Base-by-base conservation (phyloP, 345 rosid genomes). In the Nephelium lappaceum region DNA sequence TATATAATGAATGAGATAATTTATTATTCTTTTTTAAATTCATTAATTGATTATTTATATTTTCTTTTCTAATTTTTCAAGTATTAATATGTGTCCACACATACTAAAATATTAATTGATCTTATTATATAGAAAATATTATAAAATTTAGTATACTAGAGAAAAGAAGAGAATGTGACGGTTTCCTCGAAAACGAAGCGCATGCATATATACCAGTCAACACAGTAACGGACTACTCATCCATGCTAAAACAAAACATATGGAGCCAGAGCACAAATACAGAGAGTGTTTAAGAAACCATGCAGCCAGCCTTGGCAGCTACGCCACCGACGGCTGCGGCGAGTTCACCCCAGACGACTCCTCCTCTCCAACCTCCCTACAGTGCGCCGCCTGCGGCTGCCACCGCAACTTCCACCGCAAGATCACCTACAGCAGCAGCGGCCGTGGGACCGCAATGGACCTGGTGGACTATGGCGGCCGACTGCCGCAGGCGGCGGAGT, bases 371-470 rank as follows among this genome's bases (percentile, higher is more conserved):
- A 27, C 83, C 7, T 0, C 76, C 76, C 91, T 91, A 77, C 90
- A 89, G 18, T 95, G 98, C 64, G 93, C 85, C 8, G 98, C 98
- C 39, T 95, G 97, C 69, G 97, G 97, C 55, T 94, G 98, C 85
- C 98, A 94, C 93, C 93, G 98, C 74, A 94, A 90, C 88, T 94
- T 93, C 93, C 98, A 95, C 90, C 92, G 96, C 67, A 89, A 81
- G 74, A 81, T 85, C 45, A 80, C 74, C 3, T 72, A 74, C 70
- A 64, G 74, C 58, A 68, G 79, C 84, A 15, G 72, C 69, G 81
- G 84, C 57, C 77, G 70, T 0, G 84, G 67, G 31, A 6, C 77
- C 14, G 60, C 72, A 1, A 82, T 73, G 75, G 88, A 83, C 16
- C 55, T 79, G 67, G 72, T 73, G 58, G 88, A 76, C 27, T 77